Evolutionary conservation across 768 basidiomycete species (phyloP).

Genomic region (Boletus bicolor): DNA sequence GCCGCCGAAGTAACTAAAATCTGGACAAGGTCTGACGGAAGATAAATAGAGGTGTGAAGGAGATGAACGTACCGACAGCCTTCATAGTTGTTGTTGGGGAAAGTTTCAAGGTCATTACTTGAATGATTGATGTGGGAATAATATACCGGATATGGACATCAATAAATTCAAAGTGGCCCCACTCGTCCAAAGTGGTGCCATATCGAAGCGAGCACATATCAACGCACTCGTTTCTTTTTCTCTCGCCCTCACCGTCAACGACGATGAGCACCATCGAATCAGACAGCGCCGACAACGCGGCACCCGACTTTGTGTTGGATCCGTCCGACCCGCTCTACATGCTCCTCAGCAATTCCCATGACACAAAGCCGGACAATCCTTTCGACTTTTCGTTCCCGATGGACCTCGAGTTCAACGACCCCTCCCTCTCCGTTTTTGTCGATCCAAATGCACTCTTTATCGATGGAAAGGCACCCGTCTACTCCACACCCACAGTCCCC

Average conservation of each 20-base stretch:
- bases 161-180: constrained; percentile 23
- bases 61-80: constrained; percentile 18
- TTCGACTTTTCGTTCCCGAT: constrained; percentile 43
- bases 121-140: constrained; percentile 22
- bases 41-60: not conserved
- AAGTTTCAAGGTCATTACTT: not conserved
- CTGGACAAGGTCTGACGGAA: constrained; percentile 31
- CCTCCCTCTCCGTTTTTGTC: constrained; percentile 45
- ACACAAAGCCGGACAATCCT: constrained; percentile 34
- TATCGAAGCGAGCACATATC: not conserved
- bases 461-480: constrained; percentile 23
- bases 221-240: not conserved
- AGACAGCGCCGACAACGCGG: constrained; percentile 12
- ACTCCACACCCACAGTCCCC: constrained; percentile 16
- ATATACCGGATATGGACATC: constrained; percentile 14
- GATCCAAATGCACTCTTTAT: constrained; percentile 63
- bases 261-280: constrained; percentile 18
- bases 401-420: constrained; percentile 60
- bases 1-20: constrained; percentile 80
- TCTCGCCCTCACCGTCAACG: not conserved
- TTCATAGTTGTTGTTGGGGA: constrained; percentile 9
- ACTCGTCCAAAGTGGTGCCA: constrained; percentile 27
- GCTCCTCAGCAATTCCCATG: constrained; percentile 46
- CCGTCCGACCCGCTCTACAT: constrained; percentile 58
- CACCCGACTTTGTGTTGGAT: constrained; percentile 47